Base-by-base conservation (phyloP, 257 asterid genomes). In the Solanum neorickii region DNA sequence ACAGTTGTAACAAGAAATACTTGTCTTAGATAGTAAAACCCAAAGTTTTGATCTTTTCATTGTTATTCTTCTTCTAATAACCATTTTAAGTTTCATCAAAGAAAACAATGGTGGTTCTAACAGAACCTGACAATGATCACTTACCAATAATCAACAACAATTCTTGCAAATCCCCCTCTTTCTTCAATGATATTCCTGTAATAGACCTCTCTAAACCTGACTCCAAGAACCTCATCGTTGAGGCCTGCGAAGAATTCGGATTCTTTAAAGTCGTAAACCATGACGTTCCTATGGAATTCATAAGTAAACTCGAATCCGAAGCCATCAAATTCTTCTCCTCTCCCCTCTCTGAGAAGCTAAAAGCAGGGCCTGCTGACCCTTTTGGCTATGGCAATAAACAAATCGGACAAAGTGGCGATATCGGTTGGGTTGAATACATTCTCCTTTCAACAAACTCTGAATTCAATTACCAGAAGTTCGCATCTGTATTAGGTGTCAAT, bases 241-340 rank as follows among this genome's bases (percentile, higher is more conserved):
- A 86, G 65, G 90, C 90, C 3, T 88, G 90, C 68, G 86, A 88
- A 59, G 88, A 88, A 52, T 86, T 80, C 73, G 90, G 90, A 18
- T 88, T 88, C 85, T 88, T 88, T 49, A 88, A 88, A 76, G 88
- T 86, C 21, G 41, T 88, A 74, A 88, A 88, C 84, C 90, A 88
- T 80, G 60, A 74, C 6, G 84, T 88, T 76, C 88, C 87, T 9
- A 23, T 47, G 46, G 87, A 88, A 12, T 68, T 35, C 84, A 70
- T 82, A 15, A 21, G 49, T 56, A 88, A 60, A 27, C 76, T 88
- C 3, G 90, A 88, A 86, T 86, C 87, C 0, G 87, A 88, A 37
- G 88, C 88, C 37, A 31, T 39, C 14, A 83, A 70, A 35, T 88
- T 88, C 85, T 88, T 88, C 10, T 86, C 88, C 3, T 69, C 41